Evolutionary conservation across 768 basidiomycete species (phyloP).

Genomic region (Trametes sanguinea): DNA sequence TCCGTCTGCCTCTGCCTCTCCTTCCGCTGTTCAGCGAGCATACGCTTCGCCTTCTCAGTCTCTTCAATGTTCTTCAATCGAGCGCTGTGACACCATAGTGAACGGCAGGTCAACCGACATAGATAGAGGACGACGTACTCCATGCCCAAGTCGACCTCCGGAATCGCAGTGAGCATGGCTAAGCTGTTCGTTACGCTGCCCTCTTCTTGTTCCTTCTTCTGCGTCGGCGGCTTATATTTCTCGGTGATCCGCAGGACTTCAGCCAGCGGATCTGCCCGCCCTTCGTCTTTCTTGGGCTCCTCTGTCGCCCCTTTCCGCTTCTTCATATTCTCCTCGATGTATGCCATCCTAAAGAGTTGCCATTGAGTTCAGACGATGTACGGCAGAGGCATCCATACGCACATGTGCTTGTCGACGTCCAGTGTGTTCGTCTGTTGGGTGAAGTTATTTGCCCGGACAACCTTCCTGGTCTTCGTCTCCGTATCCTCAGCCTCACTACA

Average conservation of each 20-base stretch:
- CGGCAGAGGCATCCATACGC: slow-evolving; percentile 31
- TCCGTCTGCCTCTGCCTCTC: slow-evolving; percentile 50
- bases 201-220: slow-evolving; percentile 62
- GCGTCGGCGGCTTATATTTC: slow-evolving; percentile 56
- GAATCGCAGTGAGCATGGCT: slow-evolving; percentile 97
- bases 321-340: slow-evolving; percentile 92
- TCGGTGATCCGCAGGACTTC: slow-evolving; percentile 75
- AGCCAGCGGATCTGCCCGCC: slow-evolving; percentile 70
- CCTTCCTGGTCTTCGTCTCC: slow-evolving; percentile 68
- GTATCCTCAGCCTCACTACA: slow-evolving; percentile 63
- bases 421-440: slow-evolving; percentile 95
- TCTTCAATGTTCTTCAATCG: slow-evolving; percentile 95
- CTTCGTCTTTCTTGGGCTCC: slow-evolving; percentile 44
- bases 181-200: slow-evolving; percentile 92
- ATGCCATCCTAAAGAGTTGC: slow-evolving; percentile 77
- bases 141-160: slow-evolving; percentile 98
- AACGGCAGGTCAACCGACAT: neutral
- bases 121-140: slow-evolving; percentile 64
- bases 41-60: slow-evolving; percentile 93
- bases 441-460: slow-evolving; percentile 88
- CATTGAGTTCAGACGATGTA: neutral
- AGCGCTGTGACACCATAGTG: slow-evolving; percentile 48
- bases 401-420: slow-evolving; percentile 99
- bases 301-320: slow-evolving; percentile 62
- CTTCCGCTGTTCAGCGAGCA: slow-evolving; percentile 73